A percentile compares a stretch with the other conserved stretches of the same genome.
phyloP scores from a whole-genome alignment of 2,329 filamentous ascomycete species.

The Fusarium begoniae region DNA sequence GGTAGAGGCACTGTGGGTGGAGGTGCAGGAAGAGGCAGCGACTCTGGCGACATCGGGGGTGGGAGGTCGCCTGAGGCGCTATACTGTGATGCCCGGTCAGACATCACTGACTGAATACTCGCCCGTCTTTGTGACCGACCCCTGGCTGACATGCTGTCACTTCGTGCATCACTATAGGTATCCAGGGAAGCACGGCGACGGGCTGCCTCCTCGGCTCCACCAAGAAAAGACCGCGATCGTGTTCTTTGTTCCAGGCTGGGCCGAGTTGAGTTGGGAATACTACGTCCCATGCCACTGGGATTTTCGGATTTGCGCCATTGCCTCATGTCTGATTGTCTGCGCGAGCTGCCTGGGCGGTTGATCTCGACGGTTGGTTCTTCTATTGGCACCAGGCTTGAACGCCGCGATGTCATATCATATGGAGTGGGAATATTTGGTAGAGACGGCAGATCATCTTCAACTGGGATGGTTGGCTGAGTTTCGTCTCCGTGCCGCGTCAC shows the following conservation, averaged over 20 bases:
- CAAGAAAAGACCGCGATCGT: constrained; percentile 34
- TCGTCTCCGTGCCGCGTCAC: constrained; percentile 44
- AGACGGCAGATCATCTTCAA: constrained; percentile 27
- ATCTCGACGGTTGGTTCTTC: constrained; percentile 28
- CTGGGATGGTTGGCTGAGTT: constrained; percentile 7
- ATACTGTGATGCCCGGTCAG: constrained; percentile 38
- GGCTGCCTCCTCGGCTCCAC: constrained; percentile 23
- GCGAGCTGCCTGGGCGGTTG: constrained; percentile 37
- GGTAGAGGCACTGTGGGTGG: constrained; percentile 46
- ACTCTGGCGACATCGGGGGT: constrained; percentile 35
- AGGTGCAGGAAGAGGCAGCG: constrained; percentile 40
- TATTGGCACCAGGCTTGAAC: constrained; percentile 35
- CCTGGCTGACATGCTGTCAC: constrained; percentile 32
- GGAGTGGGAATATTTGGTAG: constrained; percentile 17
- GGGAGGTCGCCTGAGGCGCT: constrained; percentile 39
- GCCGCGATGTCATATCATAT: constrained; percentile 33
- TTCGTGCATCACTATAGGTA: constrained; percentile 37
- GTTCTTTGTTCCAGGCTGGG: constrained; percentile 28
- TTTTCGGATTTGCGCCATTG: constrained; percentile 44
- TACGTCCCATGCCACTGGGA: constrained; percentile 13
- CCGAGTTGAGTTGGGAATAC: constrained; percentile 17
- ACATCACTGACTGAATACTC: constrained; percentile 43
- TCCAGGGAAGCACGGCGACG: constrained; percentile 49
- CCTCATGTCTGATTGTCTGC: constrained; percentile 45
- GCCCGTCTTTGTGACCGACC: constrained; percentile 40